Percentiles rank a stretch among this genome's conserved stretches.
These are phyloP conservation scores for Leishmania arabica DNA, from an alignment of 208 protist genomes.

Conservation along the genomic window DNA sequence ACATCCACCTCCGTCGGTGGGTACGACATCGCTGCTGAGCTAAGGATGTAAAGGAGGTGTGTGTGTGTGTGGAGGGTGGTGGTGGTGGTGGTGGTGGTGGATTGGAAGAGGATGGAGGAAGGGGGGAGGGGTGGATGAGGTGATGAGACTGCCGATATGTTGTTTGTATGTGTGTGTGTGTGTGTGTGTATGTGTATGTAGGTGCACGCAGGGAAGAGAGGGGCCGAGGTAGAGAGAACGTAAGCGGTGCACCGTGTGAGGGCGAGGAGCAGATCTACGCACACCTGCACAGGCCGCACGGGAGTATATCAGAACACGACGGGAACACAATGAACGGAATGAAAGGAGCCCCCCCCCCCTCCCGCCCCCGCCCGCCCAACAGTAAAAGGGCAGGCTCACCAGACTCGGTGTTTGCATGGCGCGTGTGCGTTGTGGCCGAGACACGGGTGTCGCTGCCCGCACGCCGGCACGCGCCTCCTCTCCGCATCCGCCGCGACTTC, in stretches of 20 bases:
- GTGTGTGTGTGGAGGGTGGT: neutral
- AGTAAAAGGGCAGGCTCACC: too few species aligned
- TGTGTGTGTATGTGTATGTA: too few species aligned
- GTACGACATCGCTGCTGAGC: conserved; percentile 36
- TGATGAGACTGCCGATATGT: neutral
- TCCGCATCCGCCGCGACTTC: neutral
- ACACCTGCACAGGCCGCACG: too few species aligned
- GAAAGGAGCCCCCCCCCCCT: too few species aligned
- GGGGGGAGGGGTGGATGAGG: neutral
- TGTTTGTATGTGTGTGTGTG: neutral
- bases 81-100: neutral
- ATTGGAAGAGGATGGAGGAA: too few species aligned
- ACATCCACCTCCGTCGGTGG: conserved; percentile 60
- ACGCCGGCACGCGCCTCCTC: neutral
- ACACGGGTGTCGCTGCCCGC: too few species aligned
- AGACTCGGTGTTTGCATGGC: too few species aligned
- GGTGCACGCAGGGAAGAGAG: neutral
- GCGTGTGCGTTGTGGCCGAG: too few species aligned
- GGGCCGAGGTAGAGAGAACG: neutral
- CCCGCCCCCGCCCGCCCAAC: too few species aligned
- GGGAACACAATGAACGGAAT: too few species aligned
- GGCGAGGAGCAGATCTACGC: too few species aligned
- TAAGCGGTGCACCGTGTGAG: neutral
- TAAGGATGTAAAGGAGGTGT: neutral
- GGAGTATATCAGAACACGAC: too few species aligned